A percentile compares a stretch with the other conserved stretches of the same genome.
Evolutionary conservation across 306 rosid genomes (phyloP).

Genomic region (Casuarina equisetifolia): DNA sequence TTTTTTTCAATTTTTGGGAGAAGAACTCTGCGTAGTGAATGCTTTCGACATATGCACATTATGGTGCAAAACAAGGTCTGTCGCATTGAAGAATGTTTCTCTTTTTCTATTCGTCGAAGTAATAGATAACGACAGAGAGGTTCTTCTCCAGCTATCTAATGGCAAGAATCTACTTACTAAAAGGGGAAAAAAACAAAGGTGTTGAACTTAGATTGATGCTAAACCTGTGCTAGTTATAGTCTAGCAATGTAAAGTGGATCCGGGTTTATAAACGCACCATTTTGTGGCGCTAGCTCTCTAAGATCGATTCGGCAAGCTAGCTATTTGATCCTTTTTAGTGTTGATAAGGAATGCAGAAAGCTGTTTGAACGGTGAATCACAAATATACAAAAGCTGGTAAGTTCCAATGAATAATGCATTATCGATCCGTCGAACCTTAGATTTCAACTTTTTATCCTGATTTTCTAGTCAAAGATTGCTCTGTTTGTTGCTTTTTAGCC

Average conservation of each 20-base stretch:
- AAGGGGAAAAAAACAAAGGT: no score
- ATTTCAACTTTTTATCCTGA: background rate
- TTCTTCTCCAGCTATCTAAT: no score
- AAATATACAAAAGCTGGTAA: background rate
- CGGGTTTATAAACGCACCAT: background rate
- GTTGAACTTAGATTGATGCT: no score
- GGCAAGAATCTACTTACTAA: no score
- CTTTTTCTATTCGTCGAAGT: background rate
- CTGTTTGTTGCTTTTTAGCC: slow-evolving; percentile 1
- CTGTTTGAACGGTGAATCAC: background rate
- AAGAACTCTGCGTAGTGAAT: background rate
- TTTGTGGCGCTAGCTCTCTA: background rate
- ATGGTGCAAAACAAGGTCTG: background rate
- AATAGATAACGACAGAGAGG: background rate
- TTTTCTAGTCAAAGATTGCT: background rate
- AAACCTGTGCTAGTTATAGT: no score
- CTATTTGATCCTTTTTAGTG: background rate
- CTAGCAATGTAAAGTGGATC: background rate
- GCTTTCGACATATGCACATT: background rate
- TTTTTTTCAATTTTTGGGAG: background rate
- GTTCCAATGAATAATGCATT: background rate
- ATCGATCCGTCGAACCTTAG: background rate
- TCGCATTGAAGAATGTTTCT: background rate
- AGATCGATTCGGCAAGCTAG: background rate
- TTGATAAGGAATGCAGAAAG: background rate